Conservation (phyloP, 1,284 basidiomycete species). For the Rhodofomes roseus region DNA sequence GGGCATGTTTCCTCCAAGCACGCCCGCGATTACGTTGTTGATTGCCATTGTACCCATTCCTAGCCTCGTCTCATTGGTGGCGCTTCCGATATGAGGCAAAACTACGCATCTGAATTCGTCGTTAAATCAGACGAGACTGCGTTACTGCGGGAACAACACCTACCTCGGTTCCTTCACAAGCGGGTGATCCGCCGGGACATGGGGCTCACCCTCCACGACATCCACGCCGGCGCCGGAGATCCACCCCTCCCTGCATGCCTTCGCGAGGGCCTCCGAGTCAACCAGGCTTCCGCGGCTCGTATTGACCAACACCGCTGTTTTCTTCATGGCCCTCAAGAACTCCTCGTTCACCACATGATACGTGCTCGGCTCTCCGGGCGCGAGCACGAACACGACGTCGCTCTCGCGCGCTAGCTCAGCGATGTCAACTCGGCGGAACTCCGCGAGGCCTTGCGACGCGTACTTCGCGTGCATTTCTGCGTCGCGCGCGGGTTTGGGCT, state of each 20-base stretch:
- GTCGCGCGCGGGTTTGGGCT: constrained; percentile 46
- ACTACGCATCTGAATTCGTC: constrained; percentile 57
- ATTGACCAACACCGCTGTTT: constrained; percentile 77
- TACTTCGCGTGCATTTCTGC: constrained; percentile 43
- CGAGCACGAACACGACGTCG: constrained; percentile 83
- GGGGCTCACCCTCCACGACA: constrained; percentile 91
- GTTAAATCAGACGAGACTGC: neutral
- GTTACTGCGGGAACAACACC: constrained; percentile 19
- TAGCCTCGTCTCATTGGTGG: constrained; percentile 79
- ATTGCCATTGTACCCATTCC: constrained; percentile 79
- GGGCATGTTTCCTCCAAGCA: constrained; percentile 50
- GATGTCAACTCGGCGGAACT: constrained; percentile 49
- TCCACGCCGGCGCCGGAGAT: constrained; percentile 94
- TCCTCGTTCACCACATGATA: constrained; percentile 67
- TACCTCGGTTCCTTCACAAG: constrained; percentile 75
- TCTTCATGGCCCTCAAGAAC: constrained; percentile 85
- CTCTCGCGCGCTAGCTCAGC: constrained; percentile 69
- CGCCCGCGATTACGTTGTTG: constrained; percentile 58
- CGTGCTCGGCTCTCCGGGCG: constrained; percentile 74
- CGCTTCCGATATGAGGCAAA: constrained; percentile 89
- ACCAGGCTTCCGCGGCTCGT: constrained; percentile 80
- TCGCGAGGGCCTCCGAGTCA: constrained; percentile 84
- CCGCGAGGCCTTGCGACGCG: constrained; percentile 43
- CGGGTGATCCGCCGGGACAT: constrained; percentile 71
- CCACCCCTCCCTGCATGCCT: constrained; percentile 70